These are phyloP conservation scores for Wickerhamomyces queroliae DNA, from an alignment of 805 yeast species.

Conservation along the genomic window DNA sequence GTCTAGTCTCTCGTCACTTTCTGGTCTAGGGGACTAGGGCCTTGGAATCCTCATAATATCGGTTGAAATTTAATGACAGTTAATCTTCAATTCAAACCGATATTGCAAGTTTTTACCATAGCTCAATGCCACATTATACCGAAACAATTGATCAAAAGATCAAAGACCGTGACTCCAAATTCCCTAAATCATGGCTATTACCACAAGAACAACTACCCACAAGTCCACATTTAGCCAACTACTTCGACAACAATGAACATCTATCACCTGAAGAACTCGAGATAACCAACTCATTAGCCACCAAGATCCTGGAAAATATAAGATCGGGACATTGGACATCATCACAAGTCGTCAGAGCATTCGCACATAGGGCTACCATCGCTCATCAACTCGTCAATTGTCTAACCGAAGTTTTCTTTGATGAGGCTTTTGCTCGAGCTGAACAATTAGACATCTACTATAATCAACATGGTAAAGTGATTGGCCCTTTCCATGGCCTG, in stretches of 20 bases:
- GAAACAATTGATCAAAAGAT: too few species aligned
- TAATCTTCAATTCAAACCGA: too few species aligned
- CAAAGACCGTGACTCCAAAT: slow-evolving; percentile 31
- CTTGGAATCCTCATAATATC: too few species aligned
- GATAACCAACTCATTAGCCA: slow-evolving; percentile 20
- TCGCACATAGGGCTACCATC: slow-evolving; percentile 50
- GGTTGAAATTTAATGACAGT: too few species aligned
- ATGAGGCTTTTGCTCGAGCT: slow-evolving; percentile 53
- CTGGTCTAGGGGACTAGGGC: too few species aligned
- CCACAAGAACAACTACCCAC: slow-evolving; percentile 8
- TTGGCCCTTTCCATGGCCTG: slow-evolving; percentile 65
- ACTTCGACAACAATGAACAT: slow-evolving; percentile 31
- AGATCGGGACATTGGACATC: slow-evolving; percentile 31
- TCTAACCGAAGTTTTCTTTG: slow-evolving; percentile 36
- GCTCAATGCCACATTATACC: too few species aligned
- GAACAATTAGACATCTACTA: slow-evolving; percentile 46
- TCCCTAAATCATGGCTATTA: slow-evolving; percentile 41
- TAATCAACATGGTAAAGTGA: slow-evolving; percentile 38
- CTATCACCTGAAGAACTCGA: slow-evolving; percentile 29
- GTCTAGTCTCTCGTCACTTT: too few species aligned
- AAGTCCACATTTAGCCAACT: slow-evolving; percentile 31
- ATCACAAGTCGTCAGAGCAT: slow-evolving; percentile 44
- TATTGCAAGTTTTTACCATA: too few species aligned
- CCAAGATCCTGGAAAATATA: slow-evolving; percentile 21
- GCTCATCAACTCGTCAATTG: slow-evolving; percentile 48